These are phyloP conservation scores for Aspergillus phoenicis DNA, from an alignment of 2,329 filamentous ascomycete genomes.

Conservation along the genomic window DNA sequence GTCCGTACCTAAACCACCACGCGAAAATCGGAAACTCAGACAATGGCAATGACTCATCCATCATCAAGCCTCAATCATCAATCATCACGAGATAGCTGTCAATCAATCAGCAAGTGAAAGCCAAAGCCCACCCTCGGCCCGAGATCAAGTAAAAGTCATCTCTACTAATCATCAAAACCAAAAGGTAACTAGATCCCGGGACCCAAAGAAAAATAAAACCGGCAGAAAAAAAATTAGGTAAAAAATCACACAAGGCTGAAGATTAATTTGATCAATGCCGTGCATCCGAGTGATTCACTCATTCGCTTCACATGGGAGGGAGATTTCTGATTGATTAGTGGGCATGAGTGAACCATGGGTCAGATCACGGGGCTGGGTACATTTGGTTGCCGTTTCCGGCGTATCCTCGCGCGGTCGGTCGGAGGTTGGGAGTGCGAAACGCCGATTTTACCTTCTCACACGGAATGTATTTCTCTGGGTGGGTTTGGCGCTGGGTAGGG, in stretches of 20 bases:
- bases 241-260: background rate
- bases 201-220: background rate
- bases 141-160: too few relatives aligned
- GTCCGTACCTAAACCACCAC: too few relatives aligned
- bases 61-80: too few relatives aligned
- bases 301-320: background rate
- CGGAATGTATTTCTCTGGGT: background rate
- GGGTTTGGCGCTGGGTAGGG: background rate
- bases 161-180: background rate
- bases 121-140: background rate
- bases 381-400: background rate
- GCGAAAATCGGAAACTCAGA: too few relatives aligned
- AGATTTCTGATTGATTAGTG: too few relatives aligned
- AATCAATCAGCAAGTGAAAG: too few relatives aligned
- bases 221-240: conserved; percentile 1
- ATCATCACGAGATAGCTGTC: too few relatives aligned
- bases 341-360: background rate
- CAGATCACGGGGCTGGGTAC: background rate
- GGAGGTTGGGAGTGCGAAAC: background rate
- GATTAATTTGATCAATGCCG: background rate
- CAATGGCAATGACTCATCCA: too few relatives aligned
- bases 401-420: background rate
- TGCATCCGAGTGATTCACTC: background rate
- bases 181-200: background rate
- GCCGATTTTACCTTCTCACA: background rate